These are phyloP conservation scores for Aspergillus hortae DNA, from an alignment of 2,329 filamentous ascomycete genomes.

Conservation along the genomic window DNA sequence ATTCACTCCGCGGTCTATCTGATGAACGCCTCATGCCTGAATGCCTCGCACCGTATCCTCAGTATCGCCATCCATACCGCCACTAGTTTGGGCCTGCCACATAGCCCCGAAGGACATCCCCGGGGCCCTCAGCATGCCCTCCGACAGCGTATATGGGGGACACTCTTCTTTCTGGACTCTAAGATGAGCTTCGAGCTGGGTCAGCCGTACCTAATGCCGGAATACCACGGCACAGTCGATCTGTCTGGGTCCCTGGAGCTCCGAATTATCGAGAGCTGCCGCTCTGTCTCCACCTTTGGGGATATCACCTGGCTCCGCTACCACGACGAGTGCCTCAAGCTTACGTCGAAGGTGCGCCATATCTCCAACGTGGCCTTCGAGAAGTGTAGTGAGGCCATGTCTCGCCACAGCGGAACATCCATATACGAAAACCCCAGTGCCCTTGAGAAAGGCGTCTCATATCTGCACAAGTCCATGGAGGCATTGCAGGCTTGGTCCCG, in stretches of 20 bases:
- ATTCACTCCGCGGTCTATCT: not conserved
- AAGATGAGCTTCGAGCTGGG: constrained; percentile 48
- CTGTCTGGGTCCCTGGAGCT: constrained; percentile 18
- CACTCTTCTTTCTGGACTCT: constrained; percentile 48
- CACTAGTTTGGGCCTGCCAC: constrained; percentile 48
- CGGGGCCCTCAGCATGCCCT: constrained; percentile 38
- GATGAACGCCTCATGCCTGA: not conserved
- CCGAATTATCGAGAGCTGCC: constrained; percentile 20
- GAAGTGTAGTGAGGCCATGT: constrained; percentile 23
- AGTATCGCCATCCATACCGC: constrained; percentile 27
- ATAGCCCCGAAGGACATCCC: constrained; percentile 37
- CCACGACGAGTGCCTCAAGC: constrained; percentile 30
- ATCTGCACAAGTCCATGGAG: constrained; percentile 28
- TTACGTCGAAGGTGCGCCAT: constrained; percentile 30
- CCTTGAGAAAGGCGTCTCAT: not conserved
- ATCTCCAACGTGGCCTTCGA: constrained; percentile 36
- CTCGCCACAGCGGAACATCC: constrained; percentile 21
- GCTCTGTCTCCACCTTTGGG: constrained; percentile 30
- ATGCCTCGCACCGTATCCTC: not conserved
- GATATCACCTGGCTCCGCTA: constrained; percentile 40
- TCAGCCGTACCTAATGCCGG: constrained; percentile 39
- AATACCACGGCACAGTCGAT: constrained; percentile 37
- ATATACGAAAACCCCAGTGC: constrained; percentile 5
- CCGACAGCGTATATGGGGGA: constrained; percentile 53
- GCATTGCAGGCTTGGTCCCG: constrained; percentile 28